Evolutionary conservation across 2,329 filamentous ascomycete genomes (phyloP).

Genomic region (Xylaria polymorpha): DNA sequence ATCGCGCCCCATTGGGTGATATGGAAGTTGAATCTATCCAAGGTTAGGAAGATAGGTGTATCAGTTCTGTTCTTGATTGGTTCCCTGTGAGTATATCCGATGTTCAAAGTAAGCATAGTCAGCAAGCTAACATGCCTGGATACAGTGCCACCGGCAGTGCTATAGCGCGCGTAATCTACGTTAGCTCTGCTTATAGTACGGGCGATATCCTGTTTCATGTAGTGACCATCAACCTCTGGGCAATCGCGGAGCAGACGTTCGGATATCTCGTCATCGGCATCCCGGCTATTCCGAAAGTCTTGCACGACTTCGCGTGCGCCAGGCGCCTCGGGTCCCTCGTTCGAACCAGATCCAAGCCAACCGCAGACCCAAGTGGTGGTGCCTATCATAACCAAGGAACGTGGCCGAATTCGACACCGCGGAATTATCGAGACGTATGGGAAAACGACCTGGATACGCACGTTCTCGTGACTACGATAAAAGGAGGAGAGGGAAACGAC

Average conservation of each 20-base stretch:
- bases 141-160: conserved; percentile 36
- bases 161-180: conserved; percentile 31
- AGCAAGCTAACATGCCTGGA: neutral
- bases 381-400: neutral
- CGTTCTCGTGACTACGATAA: conserved; percentile 20
- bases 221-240: conserved; percentile 38
- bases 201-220: conserved; percentile 31
- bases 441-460: conserved; percentile 25
- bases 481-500: conserved; percentile 12
- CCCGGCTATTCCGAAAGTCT: conserved; percentile 33
- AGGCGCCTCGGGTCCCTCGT: conserved; percentile 28
- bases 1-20: conserved; percentile 39
- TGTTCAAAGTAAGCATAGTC: too few relatives aligned
- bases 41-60: conserved; percentile 31
- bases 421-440: conserved; percentile 20
- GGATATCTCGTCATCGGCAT: conserved; percentile 40
- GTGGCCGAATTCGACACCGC: conserved; percentile 19
- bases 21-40: conserved; percentile 38
- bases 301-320: conserved; percentile 26
- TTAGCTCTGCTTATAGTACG: conserved; percentile 23
- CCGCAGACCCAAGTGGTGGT: conserved; percentile 2
- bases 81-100: conserved; percentile 29
- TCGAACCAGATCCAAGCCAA: conserved; percentile 22
- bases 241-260: conserved; percentile 36
- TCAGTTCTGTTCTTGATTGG: conserved; percentile 38